Evolutionary conservation across 169 alveolate genomes (phyloP), one percentile per base, ranked within the genome.

Genomic region (Plasmodium fragile): DNA sequence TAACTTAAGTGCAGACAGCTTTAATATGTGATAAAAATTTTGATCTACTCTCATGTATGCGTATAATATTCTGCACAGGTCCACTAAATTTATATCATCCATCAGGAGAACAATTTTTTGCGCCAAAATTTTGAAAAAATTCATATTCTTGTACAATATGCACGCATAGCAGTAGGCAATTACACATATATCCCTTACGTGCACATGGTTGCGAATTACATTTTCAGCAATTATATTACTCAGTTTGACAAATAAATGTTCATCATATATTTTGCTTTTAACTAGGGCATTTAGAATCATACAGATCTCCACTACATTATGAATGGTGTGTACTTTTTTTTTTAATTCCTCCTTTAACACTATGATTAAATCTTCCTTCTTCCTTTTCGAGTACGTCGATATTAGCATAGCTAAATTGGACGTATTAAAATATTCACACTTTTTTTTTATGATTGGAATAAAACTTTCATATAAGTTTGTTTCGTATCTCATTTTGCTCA

Each of bases 361-460:
- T 32, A 89, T 89, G 49, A 89, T 89, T 55, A 89, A 28, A 43
- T 52, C 77, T 6, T 85, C 85, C 34, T 59, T 80, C 81, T 89
- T 89, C 32, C 91, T 77, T 78, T 89, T 89, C 36, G 94, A 77
- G 41, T 89, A 89, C 5, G 91, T 65, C 11, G 94, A 89, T 78
- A 89, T 89, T 79, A 89, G 55, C 94, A 89, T 89, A 7, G 94
- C 94, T 69, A 89, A 80, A 89, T 89, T 89, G 22, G 91, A 79
- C 52, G 94, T 89, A 11, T 89, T 89, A 34, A 89, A 80, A 89
- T 89, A 89, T 79, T 89, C 94, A 65, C 83, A 65, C 81, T 89
- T 89, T 45, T 16, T 79, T 89, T 79, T 77, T 79, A 89, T 89
- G 45, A 89, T 65, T 39, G 94, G 90, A 65, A 89, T 89, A 52